Evolutionary conservation across 345 rosid genomes (phyloP).

Genomic region (Gossypium thurberi): DNA sequence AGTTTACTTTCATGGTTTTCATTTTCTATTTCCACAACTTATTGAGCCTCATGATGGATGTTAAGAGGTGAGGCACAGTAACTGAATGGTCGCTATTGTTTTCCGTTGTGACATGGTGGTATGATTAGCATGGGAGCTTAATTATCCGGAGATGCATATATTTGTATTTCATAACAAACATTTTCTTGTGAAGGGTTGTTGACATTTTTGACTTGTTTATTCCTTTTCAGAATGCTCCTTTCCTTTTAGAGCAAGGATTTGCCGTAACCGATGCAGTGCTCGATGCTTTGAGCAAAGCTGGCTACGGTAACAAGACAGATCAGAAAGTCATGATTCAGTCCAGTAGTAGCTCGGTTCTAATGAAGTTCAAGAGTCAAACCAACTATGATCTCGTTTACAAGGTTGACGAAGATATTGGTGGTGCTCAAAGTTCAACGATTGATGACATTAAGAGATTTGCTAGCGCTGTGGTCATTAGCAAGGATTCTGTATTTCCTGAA

Average conservation of each 20-base stretch:
- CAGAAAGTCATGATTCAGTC: slow-evolving; percentile 79
- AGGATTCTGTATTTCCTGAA: slow-evolving; percentile 45
- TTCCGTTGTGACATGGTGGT: neutral
- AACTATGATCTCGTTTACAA: slow-evolving; percentile 55
- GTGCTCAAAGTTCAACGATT: slow-evolving; percentile 34
- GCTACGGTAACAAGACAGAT: slow-evolving; percentile 41
- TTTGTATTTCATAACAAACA: neutral
- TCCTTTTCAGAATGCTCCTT: slow-evolving; percentile 60
- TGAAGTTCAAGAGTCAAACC: slow-evolving; percentile 41
- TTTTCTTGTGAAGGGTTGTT: neutral
- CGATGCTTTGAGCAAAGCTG: slow-evolving; percentile 45
- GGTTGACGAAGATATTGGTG: slow-evolving; percentile 56
- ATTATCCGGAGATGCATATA: neutral
- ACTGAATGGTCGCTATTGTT: neutral
- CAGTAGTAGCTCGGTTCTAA: slow-evolving; percentile 62
- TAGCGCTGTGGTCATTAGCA: slow-evolving; percentile 46
- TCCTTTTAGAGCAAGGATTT: slow-evolving; percentile 50
- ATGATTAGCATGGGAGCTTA: neutral
- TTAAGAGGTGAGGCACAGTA: neutral
- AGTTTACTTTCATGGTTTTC: neutral
- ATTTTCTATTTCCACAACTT: neutral
- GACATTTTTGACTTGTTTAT: slow-evolving; percentile 9
- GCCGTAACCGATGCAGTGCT: slow-evolving; percentile 52
- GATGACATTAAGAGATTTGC: slow-evolving; percentile 67
- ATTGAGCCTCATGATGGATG: neutral